A percentile compares a stretch with the other conserved stretches of the same genome.
Conservation (phyloP, 202 grass and related monocot species). For the Panicum hallii region DNA sequence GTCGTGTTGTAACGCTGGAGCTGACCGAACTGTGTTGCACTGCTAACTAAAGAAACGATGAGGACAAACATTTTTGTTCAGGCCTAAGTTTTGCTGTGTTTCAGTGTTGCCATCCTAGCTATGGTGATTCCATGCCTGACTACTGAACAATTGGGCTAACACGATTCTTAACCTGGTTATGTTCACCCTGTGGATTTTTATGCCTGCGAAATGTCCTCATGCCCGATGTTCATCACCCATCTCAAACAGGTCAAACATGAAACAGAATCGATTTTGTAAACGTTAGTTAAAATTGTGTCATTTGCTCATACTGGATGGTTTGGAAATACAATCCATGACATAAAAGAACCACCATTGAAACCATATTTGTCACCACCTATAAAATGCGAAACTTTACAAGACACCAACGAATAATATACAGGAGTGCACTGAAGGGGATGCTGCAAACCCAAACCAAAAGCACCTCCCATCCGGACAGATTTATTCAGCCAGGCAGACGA, state of each 20-base stretch:
- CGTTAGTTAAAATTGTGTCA: background rate
- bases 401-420: background rate
- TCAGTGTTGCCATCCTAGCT: too few species aligned
- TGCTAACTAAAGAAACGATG: conserved; percentile 30
- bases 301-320: background rate
- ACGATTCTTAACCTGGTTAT: background rate
- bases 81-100: background rate
- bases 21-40: background rate
- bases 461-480: background rate
- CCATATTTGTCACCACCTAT: background rate
- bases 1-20: conserved; percentile 12
- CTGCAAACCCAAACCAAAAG: background rate
- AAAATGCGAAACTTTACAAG: background rate
- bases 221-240: background rate
- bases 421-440: background rate
- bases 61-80: background rate
- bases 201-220: background rate
- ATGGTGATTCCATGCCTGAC: background rate
- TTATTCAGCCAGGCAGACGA: conserved; percentile 32
- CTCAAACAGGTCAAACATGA: background rate
- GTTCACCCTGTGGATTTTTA: background rate
- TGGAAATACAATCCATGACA: background rate
- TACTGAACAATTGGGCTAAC: background rate
- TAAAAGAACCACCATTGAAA: background rate
- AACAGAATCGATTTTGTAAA: background rate